A percentile compares a stretch with the other conserved stretches of the same genome.
These are phyloP conservation scores for Alternaria triticina DNA, from an alignment of 2,329 filamentous ascomycete genomes.

Conservation along the genomic window DNA sequence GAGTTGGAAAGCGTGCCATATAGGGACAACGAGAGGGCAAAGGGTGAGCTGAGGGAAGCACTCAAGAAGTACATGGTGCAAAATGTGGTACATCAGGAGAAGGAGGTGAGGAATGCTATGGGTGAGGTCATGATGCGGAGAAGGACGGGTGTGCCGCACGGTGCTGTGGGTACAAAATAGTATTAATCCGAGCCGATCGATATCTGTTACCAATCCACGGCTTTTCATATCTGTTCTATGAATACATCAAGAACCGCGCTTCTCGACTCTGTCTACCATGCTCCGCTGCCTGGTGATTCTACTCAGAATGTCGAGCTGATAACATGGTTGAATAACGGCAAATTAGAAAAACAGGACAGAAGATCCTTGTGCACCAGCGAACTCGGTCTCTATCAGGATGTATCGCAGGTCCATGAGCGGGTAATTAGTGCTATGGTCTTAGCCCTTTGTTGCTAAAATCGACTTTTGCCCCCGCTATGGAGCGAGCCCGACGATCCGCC, in stretches of 20 bases:
- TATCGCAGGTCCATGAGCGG: neutral
- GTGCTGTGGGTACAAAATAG: slow-evolving; percentile 52
- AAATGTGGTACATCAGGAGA: slow-evolving; percentile 75
- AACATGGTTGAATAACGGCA: neutral
- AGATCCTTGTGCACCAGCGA: neutral
- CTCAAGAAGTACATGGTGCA: slow-evolving; percentile 88
- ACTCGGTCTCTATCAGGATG: neutral
- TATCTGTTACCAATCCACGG: neutral
- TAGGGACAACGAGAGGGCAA: slow-evolving; percentile 70
- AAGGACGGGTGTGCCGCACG: slow-evolving; percentile 67
- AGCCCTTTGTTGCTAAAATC: neutral
- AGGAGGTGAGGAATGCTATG: slow-evolving; percentile 82
- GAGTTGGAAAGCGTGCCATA: slow-evolving; percentile 84
- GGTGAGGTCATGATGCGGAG: slow-evolving; percentile 69
- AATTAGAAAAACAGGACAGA: neutral
- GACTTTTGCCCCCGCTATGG: neutral
- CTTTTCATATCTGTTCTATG: neutral
- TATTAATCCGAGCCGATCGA: neutral
- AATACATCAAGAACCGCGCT: neutral
- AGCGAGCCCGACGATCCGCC: slow-evolving; percentile 2
- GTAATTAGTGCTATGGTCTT: neutral
- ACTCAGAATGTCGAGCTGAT: neutral
- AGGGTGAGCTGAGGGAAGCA: slow-evolving; percentile 67
- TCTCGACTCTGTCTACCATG: neutral
- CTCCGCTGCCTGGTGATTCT: neutral